Percentiles rank a stretch among this genome's conserved stretches.
Conservation (phyloP, 2,329 filamentous ascomycete genomes). For the Scortechinia acanthostroma region DNA sequence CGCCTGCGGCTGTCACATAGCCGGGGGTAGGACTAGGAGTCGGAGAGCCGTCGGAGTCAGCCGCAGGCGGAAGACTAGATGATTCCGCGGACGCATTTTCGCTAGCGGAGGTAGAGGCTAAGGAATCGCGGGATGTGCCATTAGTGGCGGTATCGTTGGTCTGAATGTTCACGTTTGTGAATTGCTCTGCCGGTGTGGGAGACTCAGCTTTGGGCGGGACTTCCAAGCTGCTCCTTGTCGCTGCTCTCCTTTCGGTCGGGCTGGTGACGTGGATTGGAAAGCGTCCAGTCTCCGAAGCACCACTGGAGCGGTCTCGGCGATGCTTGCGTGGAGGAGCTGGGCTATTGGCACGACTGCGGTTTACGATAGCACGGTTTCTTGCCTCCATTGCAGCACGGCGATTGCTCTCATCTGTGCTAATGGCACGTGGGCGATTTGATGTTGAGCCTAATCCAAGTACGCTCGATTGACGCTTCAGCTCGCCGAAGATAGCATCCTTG, state of each 20-base stretch:
- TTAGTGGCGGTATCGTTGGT: not conserved
- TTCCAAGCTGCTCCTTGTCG: not conserved
- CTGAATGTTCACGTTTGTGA: not conserved
- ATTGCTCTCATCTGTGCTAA: constrained; percentile 93
- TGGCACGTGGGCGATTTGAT: constrained; percentile 67
- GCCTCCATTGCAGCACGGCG: constrained; percentile 91
- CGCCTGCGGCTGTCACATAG: not conserved
- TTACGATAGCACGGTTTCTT: constrained; percentile 67
- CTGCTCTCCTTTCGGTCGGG: constrained; percentile 56
- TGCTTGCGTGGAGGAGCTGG: constrained; percentile 61
- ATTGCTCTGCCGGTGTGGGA: not conserved
- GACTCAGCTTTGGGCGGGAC: not conserved
- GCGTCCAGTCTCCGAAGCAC: constrained; percentile 72
- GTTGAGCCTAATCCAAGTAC: constrained; percentile 44
- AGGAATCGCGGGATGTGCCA: not conserved
- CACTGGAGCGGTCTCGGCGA: constrained; percentile 73
- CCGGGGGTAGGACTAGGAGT: not conserved
- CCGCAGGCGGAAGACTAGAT: not conserved
- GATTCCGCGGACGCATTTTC: not conserved
- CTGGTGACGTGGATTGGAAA: constrained; percentile 68
- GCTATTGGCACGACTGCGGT: constrained; percentile 69
- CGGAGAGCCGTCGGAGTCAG: not conserved
- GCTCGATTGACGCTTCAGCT: constrained; percentile 83
- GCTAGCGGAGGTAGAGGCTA: not conserved
- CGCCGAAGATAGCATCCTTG: constrained; percentile 91